Evolutionary conservation across 306 rosid species (phyloP), one percentile per base, ranked within the genome.

Genomic region (Hylodesmum podocarpum): DNA sequence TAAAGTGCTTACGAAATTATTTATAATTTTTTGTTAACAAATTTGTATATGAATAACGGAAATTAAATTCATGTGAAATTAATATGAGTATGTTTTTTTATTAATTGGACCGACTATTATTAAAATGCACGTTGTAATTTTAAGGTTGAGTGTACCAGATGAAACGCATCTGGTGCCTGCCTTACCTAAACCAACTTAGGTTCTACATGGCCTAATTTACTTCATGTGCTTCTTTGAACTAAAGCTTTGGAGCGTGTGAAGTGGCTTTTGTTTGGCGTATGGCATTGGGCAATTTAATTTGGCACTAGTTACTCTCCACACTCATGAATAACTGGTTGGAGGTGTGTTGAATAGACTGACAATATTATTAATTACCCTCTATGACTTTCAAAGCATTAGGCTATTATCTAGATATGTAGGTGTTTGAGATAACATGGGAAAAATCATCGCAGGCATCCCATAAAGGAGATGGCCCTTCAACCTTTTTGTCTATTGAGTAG

Each of bases 401-500:
- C 61, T 28, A 75, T 37, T 69, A 58, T 53, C 40, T 75, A 73
- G 66, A 37, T 66, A 58, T 37, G 41, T 79, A 76, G 86, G 79
- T 81, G 78, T 70, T 44, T 80, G 47, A 64, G 73, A 81, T 63
- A 64, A 64, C 70, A 36, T 59, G 66, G 83, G 69, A 68, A 76
- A 84, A 66, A 34, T 76, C 37, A 82, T 72, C 66, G 28, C 76
- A 68, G 81, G 82, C 85, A 78, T 37, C 79, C 63, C 78, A 41
- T 83, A 83, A 84, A 87, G 85, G 61, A 67, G 78, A 80, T 78
- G 82, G 84, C 81, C 80, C 80, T 78, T 83, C 62, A 50, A 76
- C 84, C 88, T 83, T 85, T 89, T 72, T 89, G 91, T 86, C 85
- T 39, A 81, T 36, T 27, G 91, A 83, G 12, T 57, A 77, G 89